phyloP scores from a whole-genome alignment of 1,139 yeast species.

The Kurtzmaniella quercitrusa region DNA sequence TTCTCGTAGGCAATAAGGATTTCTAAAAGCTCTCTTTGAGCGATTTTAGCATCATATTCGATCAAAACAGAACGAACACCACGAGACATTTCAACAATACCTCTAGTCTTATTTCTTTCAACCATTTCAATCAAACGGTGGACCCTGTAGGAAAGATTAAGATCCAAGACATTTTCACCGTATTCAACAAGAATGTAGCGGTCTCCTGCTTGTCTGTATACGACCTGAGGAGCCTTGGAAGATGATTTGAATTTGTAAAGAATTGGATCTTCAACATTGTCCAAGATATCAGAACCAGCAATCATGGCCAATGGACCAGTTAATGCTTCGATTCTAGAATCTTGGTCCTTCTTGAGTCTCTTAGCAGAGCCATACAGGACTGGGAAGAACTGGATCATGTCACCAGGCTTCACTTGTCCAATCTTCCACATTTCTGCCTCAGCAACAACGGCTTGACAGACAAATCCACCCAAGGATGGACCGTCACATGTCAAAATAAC shows the following conservation, averaged over 20 bases:
- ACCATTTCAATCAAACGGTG: conserved; percentile 78
- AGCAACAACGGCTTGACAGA: conserved; percentile 91
- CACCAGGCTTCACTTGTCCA: conserved; percentile 97
- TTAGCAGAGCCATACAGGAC: conserved; percentile 67
- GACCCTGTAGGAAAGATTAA: conserved; percentile 80
- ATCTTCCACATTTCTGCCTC: conserved; percentile 98
- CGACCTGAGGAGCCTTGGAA: conserved; percentile 61
- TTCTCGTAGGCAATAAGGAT: conserved; percentile 70
- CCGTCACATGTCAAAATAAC: conserved; percentile 96
- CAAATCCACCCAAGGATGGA: conserved; percentile 96
- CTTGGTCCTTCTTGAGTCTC: conserved; percentile 56
- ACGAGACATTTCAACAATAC: conserved; percentile 92
- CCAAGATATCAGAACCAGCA: conserved; percentile 24
- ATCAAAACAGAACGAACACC: conserved; percentile 94
- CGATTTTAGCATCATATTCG: conserved; percentile 66
- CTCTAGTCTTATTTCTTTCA: conserved; percentile 57
- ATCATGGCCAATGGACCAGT: conserved; percentile 39
- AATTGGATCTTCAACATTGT: conserved; percentile 58
- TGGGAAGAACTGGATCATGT: conserved; percentile 74
- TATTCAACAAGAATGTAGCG: conserved; percentile 87
- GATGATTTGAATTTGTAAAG: conserved; percentile 47
- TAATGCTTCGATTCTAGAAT: conserved; percentile 44
- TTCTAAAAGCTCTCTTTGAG: conserved; percentile 59
- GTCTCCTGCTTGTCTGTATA: conserved; percentile 96
- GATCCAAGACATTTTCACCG: conserved; percentile 83